Evolutionary conservation across 352 stramenopile species (phyloP).

Genomic region (Phytophthora megakarya): DNA sequence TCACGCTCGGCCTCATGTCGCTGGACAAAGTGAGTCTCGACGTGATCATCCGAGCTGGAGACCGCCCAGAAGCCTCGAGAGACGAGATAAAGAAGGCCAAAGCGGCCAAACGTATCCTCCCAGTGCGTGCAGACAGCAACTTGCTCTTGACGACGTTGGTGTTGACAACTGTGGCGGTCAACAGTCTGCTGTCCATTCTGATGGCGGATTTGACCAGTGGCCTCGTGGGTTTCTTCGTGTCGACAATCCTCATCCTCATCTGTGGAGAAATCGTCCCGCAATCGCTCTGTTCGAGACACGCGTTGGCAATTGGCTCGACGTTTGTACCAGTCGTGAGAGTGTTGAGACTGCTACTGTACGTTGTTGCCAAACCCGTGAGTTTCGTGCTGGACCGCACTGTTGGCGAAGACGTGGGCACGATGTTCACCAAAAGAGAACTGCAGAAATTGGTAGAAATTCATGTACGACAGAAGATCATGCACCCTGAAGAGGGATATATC

Average conservation of each 20-base stretch:
- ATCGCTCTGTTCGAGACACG: conserved; percentile 94
- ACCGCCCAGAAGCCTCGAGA: conserved; percentile 66
- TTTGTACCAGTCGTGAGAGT: conserved; percentile 92
- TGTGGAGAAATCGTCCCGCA: conserved; percentile 94
- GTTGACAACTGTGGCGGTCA: conserved; percentile 97
- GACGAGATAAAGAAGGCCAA: conserved; percentile 63
- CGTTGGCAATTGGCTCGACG: conserved; percentile 68
- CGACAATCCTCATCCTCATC: conserved; percentile 95
- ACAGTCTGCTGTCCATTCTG: conserved; percentile 97
- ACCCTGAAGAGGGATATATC: conserved; percentile 95
- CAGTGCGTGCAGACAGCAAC: conserved; percentile 94
- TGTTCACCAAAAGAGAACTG: conserved; percentile 95
- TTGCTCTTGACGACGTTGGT: conserved; percentile 97
- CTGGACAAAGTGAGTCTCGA: conserved; percentile 97
- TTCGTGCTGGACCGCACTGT: conserved; percentile 92
- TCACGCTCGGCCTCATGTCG: conserved; percentile 97
- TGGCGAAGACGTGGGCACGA: conserved; percentile 94
- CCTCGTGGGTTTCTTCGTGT: conserved; percentile 93
- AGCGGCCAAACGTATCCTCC: conserved; percentile 75
- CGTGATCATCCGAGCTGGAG: conserved; percentile 93
- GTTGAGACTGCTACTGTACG: conserved; percentile 93
- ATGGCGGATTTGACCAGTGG: conserved; percentile 92
- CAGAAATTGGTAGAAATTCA: conserved; percentile 97
- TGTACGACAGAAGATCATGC: conserved; percentile 90
- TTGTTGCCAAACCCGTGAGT: conserved; percentile 91